These are phyloP conservation scores for Ascochyta rabiei DNA, from an alignment of 2,329 filamentous ascomycete species.

Conservation along the genomic window DNA sequence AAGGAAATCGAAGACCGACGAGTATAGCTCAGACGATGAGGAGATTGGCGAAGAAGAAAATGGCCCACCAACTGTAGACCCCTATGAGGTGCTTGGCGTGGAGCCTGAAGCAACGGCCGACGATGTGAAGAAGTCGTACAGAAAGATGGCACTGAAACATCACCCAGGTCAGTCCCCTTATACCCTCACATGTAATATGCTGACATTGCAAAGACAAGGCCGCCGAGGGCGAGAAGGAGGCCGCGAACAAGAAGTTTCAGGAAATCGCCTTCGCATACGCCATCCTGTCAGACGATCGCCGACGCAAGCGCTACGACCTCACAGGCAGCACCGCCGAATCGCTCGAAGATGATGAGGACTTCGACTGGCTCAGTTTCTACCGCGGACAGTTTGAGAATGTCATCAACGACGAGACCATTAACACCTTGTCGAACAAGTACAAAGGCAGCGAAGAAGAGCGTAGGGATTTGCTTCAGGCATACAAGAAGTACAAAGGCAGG, in stretches of 20 bases:
- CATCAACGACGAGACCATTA: conserved; percentile 75
- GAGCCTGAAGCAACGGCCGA: conserved; percentile 73
- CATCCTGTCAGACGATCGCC: conserved; percentile 80
- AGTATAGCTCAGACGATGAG: conserved; percentile 55
- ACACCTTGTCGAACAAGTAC: conserved; percentile 77
- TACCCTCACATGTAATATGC: conserved; percentile 17
- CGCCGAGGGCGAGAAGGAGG: conserved; percentile 67
- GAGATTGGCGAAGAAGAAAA: conserved; percentile 43
- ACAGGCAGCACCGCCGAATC: conserved; percentile 89
- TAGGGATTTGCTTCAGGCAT: conserved; percentile 76
- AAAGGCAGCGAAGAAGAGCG: conserved; percentile 86
- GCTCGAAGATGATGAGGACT: conserved; percentile 73
- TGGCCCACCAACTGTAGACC: conserved; percentile 71
- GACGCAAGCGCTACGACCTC: conserved; percentile 84
- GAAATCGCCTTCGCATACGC: conserved; percentile 92
- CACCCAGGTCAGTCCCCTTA: conserved; percentile 64
- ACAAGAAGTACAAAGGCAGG: conserved; percentile 73
- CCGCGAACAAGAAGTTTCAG: conserved; percentile 84
- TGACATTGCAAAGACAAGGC: conserved; percentile 71
- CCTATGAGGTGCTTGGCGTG: conserved; percentile 80
- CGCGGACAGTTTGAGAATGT: conserved; percentile 79
- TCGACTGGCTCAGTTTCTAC: conserved; percentile 92
- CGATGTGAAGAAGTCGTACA: conserved; percentile 88
- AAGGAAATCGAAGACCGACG: conserved; percentile 10
- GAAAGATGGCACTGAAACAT: conserved; percentile 84